Base-by-base conservation (phyloP, 2,329 filamentous ascomycete species). In the Colletotrichum sp. region DNA sequence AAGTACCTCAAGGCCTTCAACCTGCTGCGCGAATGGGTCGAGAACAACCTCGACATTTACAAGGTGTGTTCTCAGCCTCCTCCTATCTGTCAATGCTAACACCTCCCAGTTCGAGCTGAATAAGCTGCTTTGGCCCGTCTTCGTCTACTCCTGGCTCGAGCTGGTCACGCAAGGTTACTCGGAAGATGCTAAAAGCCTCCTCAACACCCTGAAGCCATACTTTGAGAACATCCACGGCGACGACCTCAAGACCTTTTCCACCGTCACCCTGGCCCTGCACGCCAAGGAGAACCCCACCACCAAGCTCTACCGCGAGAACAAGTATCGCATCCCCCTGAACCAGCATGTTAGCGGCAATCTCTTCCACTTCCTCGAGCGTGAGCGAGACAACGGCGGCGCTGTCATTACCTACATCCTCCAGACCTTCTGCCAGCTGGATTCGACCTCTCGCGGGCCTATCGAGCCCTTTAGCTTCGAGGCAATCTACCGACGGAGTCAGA, bases 11-110 rank as follows among this genome's bases (percentile, higher is more conserved):
- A 92, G 78, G 94, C 94, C 0, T 99, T 90, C 88, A 91, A 91
- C 72, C 86, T 96, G 57, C 87, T 98, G 57, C 93, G 91, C 78
- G 91, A 92, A 78, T 99, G 96, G 94, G 93, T 98, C 63, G 96
- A 98, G 79, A 96, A 96, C 79, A 96, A 95, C 75, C 89, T 99
- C 28, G 96, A 99, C 78, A 90, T 99, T 32, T 99, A 99, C 90
- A 98, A 98, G 88, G 94, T 94, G 84, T 34, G 32, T 65, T 26
- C 10, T 13, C 24, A 34, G 36, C 1, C 7, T 43, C 52, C 79
- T 72, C 59, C 72, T 34, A 48, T 34, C n/a, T 60, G 24, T 6
- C 7, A 32, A 16, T 16, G 57, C 78, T 83, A 43, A 82, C 66
- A 4, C 60, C 13, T 75, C 15, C 4, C 77, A 96, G 92, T 95